A percentile compares a stretch with the other conserved stretches of the same genome.
Conservation (phyloP, 2,329 filamentous ascomycete species). For the Cordyceps pruinosa region DNA sequence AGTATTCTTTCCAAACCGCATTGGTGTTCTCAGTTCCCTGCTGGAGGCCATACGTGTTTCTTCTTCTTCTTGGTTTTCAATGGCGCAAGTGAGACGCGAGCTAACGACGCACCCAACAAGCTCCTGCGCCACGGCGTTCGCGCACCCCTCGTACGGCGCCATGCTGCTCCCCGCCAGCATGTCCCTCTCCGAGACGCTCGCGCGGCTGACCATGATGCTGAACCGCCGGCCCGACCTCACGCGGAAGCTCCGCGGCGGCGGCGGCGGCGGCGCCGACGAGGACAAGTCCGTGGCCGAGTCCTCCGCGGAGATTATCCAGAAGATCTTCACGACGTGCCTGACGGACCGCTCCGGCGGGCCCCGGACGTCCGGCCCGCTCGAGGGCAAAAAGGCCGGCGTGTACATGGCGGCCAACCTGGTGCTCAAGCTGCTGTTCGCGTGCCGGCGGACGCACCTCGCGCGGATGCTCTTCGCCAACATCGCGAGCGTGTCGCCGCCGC, state of each 20-base stretch:
- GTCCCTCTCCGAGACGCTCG: conserved; percentile 71
- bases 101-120: conserved; percentile 33
- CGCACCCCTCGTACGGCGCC: conserved; percentile 70
- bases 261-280: conserved; percentile 50
- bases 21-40: not conserved
- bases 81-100: not conserved
- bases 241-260: conserved; percentile 53
- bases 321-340: conserved; percentile 84
- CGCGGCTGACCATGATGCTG: conserved; percentile 75
- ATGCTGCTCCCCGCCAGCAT: conserved; percentile 80
- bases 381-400: conserved; percentile 80
- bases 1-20: conserved; percentile 25
- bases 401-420: conserved; percentile 91
- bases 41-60: too few relatives aligned
- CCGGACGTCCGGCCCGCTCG: conserved; percentile 38
- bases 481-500: conserved; percentile 70
- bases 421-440: conserved; percentile 82
- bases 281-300: conserved; percentile 77
- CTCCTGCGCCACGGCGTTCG: conserved; percentile 75
- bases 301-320: conserved; percentile 81
- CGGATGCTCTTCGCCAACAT: conserved; percentile 89
- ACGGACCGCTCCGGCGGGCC: conserved; percentile 67
- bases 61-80: not conserved
- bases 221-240: conserved; percentile 75
- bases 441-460: conserved; percentile 73